phyloP scores from a whole-genome alignment of 345 rosid species.

The Draba incana region DNA sequence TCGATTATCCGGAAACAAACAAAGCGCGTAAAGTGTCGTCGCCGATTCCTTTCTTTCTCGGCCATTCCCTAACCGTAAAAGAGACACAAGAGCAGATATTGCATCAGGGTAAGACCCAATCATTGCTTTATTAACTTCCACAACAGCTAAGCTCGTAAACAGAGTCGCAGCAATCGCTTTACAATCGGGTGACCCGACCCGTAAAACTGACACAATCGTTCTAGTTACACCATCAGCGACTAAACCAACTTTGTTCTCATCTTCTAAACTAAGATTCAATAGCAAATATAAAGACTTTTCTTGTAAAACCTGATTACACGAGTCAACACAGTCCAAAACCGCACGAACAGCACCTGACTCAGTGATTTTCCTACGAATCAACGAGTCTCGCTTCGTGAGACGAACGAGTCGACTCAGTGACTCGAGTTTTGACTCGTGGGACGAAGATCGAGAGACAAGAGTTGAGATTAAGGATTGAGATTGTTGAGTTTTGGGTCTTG shows the following conservation, averaged over 20 bases:
- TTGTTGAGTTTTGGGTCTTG: conserved; percentile 38
- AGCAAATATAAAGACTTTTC: conserved; percentile 81
- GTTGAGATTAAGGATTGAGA: conserved; percentile 50
- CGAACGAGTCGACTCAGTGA: conserved; percentile 59
- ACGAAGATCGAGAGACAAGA: conserved; percentile 59
- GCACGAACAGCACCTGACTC: conserved; percentile 88
- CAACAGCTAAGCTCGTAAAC: conserved; percentile 87
- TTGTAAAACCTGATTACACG: conserved; percentile 46
- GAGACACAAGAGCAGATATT: conserved; percentile 60
- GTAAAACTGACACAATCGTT: conserved; percentile 57
- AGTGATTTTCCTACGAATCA: conserved; percentile 61
- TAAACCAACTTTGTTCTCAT: conserved; percentile 88
- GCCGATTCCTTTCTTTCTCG: conserved; percentile 90
- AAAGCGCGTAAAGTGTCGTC: conserved; percentile 78
- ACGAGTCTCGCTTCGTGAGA: conserved; percentile 74
- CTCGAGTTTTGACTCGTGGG: conserved; percentile 54
- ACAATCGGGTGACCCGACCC: conserved; percentile 61
- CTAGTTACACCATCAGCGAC: conserved; percentile 90
- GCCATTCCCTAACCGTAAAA: conserved; percentile 60
- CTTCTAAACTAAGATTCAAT: conserved; percentile 89
- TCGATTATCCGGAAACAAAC: conserved; percentile 78
- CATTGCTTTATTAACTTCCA: conserved; percentile 93
- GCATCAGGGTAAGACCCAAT: conserved; percentile 84
- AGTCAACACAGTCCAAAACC: conserved; percentile 61
- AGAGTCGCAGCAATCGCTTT: conserved; percentile 87